phyloP scores from a whole-genome alignment of 179 eudicot genomes.

The Sideroxylon spinosum region DNA sequence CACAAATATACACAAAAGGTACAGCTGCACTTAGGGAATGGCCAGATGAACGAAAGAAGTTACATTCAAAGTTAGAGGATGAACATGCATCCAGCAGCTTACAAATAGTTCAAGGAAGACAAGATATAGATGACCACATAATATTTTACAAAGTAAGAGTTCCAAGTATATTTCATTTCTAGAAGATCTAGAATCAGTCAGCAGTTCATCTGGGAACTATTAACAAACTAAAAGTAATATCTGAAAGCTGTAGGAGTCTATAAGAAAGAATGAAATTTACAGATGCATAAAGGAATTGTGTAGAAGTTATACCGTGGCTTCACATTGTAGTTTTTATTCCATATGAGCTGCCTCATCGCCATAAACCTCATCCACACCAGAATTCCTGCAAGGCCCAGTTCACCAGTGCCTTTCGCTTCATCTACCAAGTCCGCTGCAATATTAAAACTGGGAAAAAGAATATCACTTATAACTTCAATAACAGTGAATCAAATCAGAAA shows the following conservation, averaged over 20 bases:
- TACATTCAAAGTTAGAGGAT: not conserved
- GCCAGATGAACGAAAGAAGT: not conserved
- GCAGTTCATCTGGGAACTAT: not conserved
- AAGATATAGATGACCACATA: not conserved
- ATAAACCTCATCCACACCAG: constrained; percentile 99
- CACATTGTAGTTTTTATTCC: constrained; percentile 98
- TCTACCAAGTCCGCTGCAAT: constrained; percentile 89
- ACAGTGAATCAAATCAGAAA: not conserved
- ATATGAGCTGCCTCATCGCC: constrained; percentile 95
- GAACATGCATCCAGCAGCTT: not conserved
- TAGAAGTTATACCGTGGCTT: constrained; percentile 74
- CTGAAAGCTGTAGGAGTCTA: not conserved
- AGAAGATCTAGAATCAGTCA: constrained; percentile 8
- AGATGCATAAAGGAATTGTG: not conserved
- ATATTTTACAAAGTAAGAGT: not conserved
- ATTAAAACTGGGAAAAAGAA: constrained; percentile 62
- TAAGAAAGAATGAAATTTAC: constrained; percentile 1
- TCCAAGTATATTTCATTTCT: not conserved
- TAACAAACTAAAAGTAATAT: not conserved
- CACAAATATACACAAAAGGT: constrained; percentile 20
- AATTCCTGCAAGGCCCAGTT: constrained; percentile 87
- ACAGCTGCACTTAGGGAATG: not conserved
- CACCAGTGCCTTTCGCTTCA: constrained; percentile 70
- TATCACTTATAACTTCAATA: not conserved
- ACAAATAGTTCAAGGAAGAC: not conserved